Conservation (phyloP, 1,139 yeast species). For the Taiozyma sp. region DNA sequence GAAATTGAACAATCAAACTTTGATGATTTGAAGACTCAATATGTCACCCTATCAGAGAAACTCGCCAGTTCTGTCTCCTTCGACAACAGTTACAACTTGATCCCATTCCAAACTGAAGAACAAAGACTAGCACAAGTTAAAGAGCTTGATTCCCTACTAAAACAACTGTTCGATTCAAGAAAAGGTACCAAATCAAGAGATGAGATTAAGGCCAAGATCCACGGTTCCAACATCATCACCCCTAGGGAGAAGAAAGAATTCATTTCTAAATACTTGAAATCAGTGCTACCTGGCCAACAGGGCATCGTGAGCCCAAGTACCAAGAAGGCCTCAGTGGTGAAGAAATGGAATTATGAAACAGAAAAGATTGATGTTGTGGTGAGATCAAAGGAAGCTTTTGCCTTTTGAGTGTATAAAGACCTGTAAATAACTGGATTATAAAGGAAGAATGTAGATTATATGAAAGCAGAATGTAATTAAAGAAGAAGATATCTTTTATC, state of each 20-base stretch:
- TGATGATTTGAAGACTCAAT: constrained; percentile 23
- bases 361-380: constrained; percentile 35
- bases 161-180: constrained; percentile 17
- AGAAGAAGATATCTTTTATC: too few relatives aligned
- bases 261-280: constrained; percentile 36
- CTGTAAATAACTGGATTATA: background rate
- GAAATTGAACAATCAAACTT: constrained; percentile 33
- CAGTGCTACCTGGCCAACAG: constrained; percentile 31
- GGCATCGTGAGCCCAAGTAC: constrained; percentile 29
- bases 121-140: constrained; percentile 29
- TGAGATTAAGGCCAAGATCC: constrained; percentile 29
- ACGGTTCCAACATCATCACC: constrained; percentile 32
- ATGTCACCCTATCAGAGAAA: constrained; percentile 25
- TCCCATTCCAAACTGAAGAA: constrained; percentile 30
- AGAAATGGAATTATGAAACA: constrained; percentile 45
- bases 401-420: background rate
- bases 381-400: background rate
- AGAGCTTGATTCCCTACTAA: constrained; percentile 27
- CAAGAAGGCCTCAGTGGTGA: constrained; percentile 30
- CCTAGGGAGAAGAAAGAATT: constrained; percentile 34
- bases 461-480: background rate
- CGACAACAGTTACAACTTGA: constrained; percentile 34
- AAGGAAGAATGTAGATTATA: background rate
- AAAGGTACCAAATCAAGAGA: constrained; percentile 19
- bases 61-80: constrained; percentile 31